Evolutionary conservation across 139 green algal genomes (phyloP).

Genomic region (Asterochloris sp.): DNA sequence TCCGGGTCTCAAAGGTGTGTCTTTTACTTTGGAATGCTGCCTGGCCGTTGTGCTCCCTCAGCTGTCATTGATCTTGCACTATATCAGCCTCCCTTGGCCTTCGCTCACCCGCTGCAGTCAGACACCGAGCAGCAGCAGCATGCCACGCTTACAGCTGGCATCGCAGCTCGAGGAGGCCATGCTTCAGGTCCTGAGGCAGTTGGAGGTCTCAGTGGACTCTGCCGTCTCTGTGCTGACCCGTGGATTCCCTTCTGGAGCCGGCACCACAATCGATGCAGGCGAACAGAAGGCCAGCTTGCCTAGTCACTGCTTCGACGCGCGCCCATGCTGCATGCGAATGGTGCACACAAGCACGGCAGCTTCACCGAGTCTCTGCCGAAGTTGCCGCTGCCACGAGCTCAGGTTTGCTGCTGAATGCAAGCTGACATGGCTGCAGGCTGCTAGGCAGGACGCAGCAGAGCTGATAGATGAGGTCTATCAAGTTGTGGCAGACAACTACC

Average conservation of each 20-base stretch:
- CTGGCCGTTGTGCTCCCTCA: too few species aligned
- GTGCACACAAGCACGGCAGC: neutral
- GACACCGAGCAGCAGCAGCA: neutral
- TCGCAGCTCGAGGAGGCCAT: conserved; percentile 8
- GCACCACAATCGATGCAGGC: neutral
- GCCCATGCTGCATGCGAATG: neutral
- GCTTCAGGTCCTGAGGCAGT: conserved; percentile 3
- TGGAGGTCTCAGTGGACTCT: conserved; percentile 12
- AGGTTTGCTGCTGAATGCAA: neutral
- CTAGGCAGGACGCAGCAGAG: neutral
- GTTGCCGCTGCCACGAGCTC: neutral
- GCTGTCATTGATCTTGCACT: too few species aligned
- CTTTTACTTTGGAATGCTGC: too few species aligned
- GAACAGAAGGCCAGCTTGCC: neutral
- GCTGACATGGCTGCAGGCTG: neutral
- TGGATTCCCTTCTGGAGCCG: neutral
- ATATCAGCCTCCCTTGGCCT: too few species aligned
- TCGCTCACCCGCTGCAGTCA: too few species aligned
- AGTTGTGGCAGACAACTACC: conserved; percentile 80
- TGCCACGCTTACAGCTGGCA: neutral
- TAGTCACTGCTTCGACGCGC: neutral
- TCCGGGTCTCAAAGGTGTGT: too few species aligned
- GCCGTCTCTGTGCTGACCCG: neutral
- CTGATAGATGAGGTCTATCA: conserved; percentile 64
- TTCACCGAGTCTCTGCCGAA: neutral